Evolutionary conservation across 176 grass and related monocot genomes (phyloP), one percentile per base, ranked within the genome.

Genomic region (Secale cereale): DNA sequence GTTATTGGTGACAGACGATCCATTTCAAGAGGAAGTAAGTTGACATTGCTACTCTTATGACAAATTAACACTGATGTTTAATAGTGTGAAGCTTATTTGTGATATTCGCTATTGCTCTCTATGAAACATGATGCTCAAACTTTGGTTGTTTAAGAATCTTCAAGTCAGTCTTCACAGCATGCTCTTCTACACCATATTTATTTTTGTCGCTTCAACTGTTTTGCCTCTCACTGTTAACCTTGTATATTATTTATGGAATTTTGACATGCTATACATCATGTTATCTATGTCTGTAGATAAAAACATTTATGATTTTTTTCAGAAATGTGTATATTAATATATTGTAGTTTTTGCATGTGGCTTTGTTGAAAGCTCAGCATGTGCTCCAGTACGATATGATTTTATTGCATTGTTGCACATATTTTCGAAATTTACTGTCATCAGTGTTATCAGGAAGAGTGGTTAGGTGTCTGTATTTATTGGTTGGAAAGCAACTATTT

Each of bases 11-110:
- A 99, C 37, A 90, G 86, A 62, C 83, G 97, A 76, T 99, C 97
- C 77, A 89, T 97, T 81, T 99, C 97, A 77, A 92, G 92, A 91
- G 97, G 94, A 91, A 99, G 97, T 99, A 82, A 97, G 97, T 88
- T 88, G 77, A 37, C 40, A 48, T 46, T 89, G 74, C 74, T 83
- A 28, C 32, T 62, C 46, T 76, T 39, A 46, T 10, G 23, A 31
- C 33, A 90, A 67, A 54, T 17, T 41, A 16, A 7, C 74, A 48
- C 16, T 39, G 61, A 52, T 39, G 37, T 85, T 76, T 48, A 48
- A 48, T 73, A 19, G 22, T 65, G 56, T 77, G 63, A 25, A 29
- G 25, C 71, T 63, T 81, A 70, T 6, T 65, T 65, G 62, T 65
- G 62, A 65, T 65, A 29, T 65, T 29, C 5, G 4, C 62, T 30